Percentiles rank a stretch among this genome's conserved stretches.
phyloP scores from a whole-genome alignment of 306 rosid species.

The Prosopis cineraria region DNA sequence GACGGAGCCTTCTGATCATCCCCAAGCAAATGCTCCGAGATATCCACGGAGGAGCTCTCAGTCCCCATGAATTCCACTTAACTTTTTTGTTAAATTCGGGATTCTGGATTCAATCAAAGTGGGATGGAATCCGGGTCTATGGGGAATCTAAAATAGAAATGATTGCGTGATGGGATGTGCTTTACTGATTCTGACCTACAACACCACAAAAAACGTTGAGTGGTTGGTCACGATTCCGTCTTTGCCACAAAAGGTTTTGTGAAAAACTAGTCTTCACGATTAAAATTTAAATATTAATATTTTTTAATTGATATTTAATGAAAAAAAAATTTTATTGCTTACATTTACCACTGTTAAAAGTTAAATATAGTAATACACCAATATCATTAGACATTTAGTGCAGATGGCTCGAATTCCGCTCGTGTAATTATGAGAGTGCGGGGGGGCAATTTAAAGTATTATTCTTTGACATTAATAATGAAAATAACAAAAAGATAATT shows the following conservation, averaged over 20 bases:
- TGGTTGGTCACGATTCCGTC: neutral
- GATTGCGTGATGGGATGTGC: neutral
- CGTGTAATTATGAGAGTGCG: too few relatives aligned
- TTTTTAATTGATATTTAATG: too few relatives aligned
- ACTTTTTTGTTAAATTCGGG: neutral
- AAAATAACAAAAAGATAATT: too few relatives aligned
- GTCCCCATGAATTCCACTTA: constrained; percentile 49
- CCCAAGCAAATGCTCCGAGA: constrained; percentile 59
- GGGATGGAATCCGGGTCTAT: neutral
- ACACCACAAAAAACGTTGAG: neutral
- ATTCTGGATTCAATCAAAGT: neutral
- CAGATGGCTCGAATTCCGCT: too few relatives aligned
- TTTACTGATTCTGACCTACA: neutral
- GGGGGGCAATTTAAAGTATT: too few relatives aligned
- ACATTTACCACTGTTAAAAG: too few relatives aligned
- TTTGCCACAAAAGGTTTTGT: neutral
- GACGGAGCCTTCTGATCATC: constrained; percentile 31
- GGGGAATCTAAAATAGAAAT: neutral
- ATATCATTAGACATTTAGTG: too few relatives aligned
- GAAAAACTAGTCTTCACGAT: neutral
- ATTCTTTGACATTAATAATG: too few relatives aligned
- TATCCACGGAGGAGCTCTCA: constrained; percentile 51
- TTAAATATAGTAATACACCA: too few relatives aligned
- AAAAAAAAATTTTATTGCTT: too few relatives aligned
- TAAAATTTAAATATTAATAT: too few relatives aligned